phyloP scores from a whole-genome alignment of 2,329 filamentous ascomycete species.

The Lachnellula arida region DNA sequence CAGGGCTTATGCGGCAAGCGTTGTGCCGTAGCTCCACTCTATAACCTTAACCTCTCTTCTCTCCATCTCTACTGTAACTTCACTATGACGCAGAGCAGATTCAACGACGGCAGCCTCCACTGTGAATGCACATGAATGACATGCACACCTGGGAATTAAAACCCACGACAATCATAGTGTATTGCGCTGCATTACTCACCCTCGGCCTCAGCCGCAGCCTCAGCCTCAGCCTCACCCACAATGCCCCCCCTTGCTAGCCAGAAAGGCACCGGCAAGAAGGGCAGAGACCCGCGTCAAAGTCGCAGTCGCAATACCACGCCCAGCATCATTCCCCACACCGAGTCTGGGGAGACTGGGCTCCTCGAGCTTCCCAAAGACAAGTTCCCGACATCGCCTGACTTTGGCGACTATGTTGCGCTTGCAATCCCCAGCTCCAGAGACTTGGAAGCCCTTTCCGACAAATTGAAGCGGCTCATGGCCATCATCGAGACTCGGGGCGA shows the following conservation, averaged over 20 bases:
- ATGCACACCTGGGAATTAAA: no score
- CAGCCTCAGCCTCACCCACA: constrained; percentile 10
- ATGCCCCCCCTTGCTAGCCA: constrained; percentile 58
- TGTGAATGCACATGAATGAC: no score
- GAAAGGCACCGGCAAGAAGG: constrained; percentile 63
- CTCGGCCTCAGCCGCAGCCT: background rate
- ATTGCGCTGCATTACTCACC: background rate
- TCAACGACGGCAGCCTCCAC: no score
- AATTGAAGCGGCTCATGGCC: constrained; percentile 59
- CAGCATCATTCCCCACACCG: constrained; percentile 46
- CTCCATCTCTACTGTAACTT: no score
- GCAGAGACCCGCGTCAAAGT: constrained; percentile 56
- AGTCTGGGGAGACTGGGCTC: constrained; percentile 54
- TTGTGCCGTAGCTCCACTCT: no score
- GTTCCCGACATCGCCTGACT: constrained; percentile 62
- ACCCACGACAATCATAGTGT: no score
- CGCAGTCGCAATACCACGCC: constrained; percentile 77
- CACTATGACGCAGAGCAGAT: no score
- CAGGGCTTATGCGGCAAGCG: no score
- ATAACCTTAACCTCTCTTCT: no score
- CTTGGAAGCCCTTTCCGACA: constrained; percentile 58
- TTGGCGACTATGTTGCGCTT: constrained; percentile 59
- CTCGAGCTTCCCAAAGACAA: constrained; percentile 58
- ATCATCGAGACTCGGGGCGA: constrained; percentile 63
- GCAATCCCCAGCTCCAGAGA: constrained; percentile 59